Conservation (phyloP, 2,329 filamentous ascomycete genomes). For the Colletotrichum costaricense region DNA sequence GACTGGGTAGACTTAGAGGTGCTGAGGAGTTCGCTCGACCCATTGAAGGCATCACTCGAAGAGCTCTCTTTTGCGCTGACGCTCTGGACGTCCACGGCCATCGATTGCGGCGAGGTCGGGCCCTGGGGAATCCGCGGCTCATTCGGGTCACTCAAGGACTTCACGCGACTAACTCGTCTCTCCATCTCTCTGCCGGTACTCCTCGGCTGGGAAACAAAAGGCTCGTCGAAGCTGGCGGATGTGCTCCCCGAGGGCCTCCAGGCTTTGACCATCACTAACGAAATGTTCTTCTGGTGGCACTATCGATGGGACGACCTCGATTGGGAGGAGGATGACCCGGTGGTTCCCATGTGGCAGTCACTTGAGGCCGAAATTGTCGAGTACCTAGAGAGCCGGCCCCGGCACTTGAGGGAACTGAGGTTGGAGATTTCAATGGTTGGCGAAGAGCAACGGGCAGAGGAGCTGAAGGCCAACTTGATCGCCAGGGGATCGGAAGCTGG, state of each 20-base stretch:
- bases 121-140: slow-evolving; percentile 8
- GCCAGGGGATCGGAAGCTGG: not conserved
- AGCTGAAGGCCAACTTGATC: not conserved
- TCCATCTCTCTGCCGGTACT: not conserved
- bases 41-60: not conserved
- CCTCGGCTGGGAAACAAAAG: slow-evolving; percentile 4
- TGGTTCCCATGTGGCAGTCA: not conserved
- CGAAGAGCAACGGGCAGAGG: not conserved
- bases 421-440: not conserved
- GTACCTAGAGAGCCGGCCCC: not conserved
- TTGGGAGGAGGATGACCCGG: not conserved
- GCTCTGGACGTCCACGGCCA: slow-evolving; percentile 2
- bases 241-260: not conserved
- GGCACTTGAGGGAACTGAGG: not conserved
- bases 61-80: not conserved
- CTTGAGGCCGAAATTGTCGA: not conserved
- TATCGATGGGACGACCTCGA: slow-evolving; percentile 14
- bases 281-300: slow-evolving; percentile 16
- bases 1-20: not conserved
- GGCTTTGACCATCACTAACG: not conserved
- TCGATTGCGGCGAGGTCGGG: slow-evolving; percentile 2
- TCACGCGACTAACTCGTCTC: not conserved
- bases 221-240: not conserved
- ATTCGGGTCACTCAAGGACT: not conserved
- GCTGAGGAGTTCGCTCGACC: not conserved